Percentiles rank a stretch among this genome's conserved stretches.
phyloP scores from a whole-genome alignment of 257 asterid species.

The Ocimum tenuiflorum region DNA sequence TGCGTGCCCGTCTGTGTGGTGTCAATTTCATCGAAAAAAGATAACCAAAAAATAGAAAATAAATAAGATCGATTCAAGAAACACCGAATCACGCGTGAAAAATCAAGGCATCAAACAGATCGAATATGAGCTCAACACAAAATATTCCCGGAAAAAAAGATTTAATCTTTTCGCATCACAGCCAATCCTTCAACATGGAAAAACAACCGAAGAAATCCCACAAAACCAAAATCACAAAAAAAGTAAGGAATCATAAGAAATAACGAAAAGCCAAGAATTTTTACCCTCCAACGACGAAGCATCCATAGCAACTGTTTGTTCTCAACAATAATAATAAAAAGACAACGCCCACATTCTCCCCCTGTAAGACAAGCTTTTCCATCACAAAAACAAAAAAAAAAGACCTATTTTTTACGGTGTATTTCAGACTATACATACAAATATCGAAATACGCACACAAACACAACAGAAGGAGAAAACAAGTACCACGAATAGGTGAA shows the following conservation, averaged over 20 bases:
- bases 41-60: not conserved
- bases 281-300: conserved; percentile 47
- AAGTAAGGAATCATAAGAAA: not conserved
- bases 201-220: not conserved
- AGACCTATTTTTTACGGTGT: conserved; percentile 1
- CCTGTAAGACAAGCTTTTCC: conserved; percentile 19
- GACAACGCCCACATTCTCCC: conserved; percentile 29
- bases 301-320: conserved; percentile 31
- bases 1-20: conserved; percentile 28
- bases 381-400: not conserved
- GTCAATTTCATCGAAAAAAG: conserved; percentile 25
- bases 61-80: conserved; percentile 16
- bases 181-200: not conserved
- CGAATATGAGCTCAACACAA: conserved; percentile 23
- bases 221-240: not conserved
- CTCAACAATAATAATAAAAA: conserved; percentile 13
- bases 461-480: conserved; percentile 17
- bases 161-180: conserved; percentile 13
- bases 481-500: conserved; percentile 33
- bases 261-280: conserved; percentile 10
- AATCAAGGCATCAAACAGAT: conserved; percentile 36
- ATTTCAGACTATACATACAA: not conserved
- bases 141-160: conserved; percentile 14
- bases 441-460: not conserved
- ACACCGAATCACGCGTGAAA: conserved; percentile 27